Evolutionary conservation across 2,329 filamentous ascomycete genomes (phyloP).

Genomic region (Stagonosporopsis chrysanthemi): DNA sequence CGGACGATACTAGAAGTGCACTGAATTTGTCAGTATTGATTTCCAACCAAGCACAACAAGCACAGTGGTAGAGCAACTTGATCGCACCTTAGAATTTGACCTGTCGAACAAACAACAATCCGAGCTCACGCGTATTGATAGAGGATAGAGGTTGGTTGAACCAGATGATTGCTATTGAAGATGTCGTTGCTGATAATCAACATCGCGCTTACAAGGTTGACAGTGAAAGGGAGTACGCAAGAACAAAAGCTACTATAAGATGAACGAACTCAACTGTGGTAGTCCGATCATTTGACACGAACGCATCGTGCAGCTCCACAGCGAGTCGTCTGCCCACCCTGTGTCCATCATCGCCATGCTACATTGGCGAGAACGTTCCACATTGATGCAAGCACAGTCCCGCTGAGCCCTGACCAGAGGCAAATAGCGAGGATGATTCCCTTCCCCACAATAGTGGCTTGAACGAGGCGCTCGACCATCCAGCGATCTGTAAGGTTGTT

Average conservation of each 20-base stretch:
- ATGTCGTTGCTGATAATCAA: background rate
- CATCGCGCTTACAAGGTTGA: no score
- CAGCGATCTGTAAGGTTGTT: background rate
- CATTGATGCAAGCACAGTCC: background rate
- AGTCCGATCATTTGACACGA: background rate
- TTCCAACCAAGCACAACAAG: no score
- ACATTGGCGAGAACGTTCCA: background rate
- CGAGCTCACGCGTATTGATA: no score
- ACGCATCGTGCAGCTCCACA: no score
- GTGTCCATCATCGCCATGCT: background rate
- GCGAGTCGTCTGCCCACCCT: background rate
- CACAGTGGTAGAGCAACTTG: no score
- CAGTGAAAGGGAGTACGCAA: background rate
- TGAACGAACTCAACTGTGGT: background rate
- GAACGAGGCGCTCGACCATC: background rate
- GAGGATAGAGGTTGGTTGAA: no score
- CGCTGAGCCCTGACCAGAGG: background rate
- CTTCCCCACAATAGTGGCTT: background rate
- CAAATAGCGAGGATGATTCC: background rate
- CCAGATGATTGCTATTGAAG: no score
- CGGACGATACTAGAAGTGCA: no score
- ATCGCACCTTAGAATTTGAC: no score
- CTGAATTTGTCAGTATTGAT: no score
- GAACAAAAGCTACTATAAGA: background rate
- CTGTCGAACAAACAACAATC: no score